Evolutionary conservation across 495 filamentous ascomycete species (phyloP).

Genomic region (Lasiosphaeria hispida): DNA sequence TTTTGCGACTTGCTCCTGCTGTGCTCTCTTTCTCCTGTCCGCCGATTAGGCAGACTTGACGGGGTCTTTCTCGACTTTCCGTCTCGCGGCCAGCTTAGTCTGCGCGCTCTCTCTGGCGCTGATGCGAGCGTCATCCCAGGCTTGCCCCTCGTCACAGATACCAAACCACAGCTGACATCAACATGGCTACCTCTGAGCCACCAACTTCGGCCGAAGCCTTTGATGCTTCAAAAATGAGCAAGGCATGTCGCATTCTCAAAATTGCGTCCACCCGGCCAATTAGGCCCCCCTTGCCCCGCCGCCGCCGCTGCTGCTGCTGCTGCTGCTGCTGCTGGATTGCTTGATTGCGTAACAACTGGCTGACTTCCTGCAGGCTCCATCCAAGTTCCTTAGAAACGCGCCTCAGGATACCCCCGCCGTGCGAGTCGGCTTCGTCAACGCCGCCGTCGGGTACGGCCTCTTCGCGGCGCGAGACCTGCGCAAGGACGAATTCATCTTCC

Average conservation of each 20-base stretch:
- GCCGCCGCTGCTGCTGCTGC: no score
- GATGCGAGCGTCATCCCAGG: conserved; percentile 9
- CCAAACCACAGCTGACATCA: conserved; percentile 16
- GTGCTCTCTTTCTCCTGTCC: neutral
- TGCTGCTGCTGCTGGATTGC: no score
- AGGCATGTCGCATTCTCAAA: neutral
- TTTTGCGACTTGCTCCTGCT: neutral
- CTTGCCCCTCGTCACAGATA: neutral
- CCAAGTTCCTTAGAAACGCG: conserved; percentile 5
- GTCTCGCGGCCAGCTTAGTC: neutral
- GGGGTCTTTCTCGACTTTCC: neutral
- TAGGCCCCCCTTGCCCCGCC: no score
- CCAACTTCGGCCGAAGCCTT: conserved; percentile 14
- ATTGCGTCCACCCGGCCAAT: no score
- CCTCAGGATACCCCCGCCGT: conserved; percentile 23
- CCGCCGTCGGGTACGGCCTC: conserved; percentile 28
- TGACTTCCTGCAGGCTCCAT: conserved; percentile 15
- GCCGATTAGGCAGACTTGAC: neutral
- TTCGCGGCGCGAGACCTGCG: conserved; percentile 27
- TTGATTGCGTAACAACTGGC: neutral
- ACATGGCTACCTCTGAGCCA: conserved; percentile 17
- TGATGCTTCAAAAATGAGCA: conserved; percentile 24
- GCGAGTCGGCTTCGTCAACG: conserved; percentile 19
- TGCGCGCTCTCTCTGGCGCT: neutral
- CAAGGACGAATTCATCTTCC: conserved; percentile 28